Percentiles rank a stretch among this genome's conserved stretches.
phyloP scores from a whole-genome alignment of 2,329 filamentous ascomycete genomes.

The Stachybotrys chartarum region DNA sequence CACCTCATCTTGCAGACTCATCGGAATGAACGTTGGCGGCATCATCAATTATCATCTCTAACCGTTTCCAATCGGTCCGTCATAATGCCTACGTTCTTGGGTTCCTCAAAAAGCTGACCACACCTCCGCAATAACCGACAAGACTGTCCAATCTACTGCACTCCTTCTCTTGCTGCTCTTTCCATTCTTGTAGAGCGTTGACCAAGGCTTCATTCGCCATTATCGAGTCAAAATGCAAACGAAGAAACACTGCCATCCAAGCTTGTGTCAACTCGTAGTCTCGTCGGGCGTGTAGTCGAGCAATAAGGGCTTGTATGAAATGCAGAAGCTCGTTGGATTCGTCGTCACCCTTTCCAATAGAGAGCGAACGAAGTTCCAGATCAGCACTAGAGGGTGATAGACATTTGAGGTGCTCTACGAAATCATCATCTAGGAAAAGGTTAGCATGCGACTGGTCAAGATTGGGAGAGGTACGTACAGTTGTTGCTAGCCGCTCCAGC shows the following conservation, averaged over 20 bases:
- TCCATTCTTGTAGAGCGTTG: conserved; percentile 60
- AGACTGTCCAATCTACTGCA: conserved; percentile 63
- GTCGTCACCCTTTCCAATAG: conserved; percentile 34
- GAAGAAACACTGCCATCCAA: conserved; percentile 94
- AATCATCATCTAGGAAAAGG: conserved; percentile 43
- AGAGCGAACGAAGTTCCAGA: conserved; percentile 79
- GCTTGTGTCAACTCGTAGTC: conserved; percentile 94
- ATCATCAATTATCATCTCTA: too few relatives aligned
- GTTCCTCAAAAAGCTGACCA: conserved; percentile 72
- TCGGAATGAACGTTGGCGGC: too few relatives aligned
- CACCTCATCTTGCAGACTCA: too few relatives aligned
- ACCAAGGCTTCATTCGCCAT: conserved; percentile 47
- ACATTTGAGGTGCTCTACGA: conserved; percentile 72
- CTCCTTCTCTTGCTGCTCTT: conserved; percentile 64
- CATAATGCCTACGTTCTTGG: conserved; percentile 37
- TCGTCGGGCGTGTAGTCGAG: conserved; percentile 56
- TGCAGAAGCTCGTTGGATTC: conserved; percentile 63
- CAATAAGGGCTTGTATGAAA: conserved; percentile 77
- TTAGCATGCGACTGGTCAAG: conserved; percentile 10
- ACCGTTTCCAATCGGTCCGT: neutral
- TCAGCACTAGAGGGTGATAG: conserved; percentile 82
- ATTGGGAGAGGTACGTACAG: conserved; percentile 41
- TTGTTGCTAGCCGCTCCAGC: conserved; percentile 46
- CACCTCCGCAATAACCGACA: conserved; percentile 82
- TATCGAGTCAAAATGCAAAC: conserved; percentile 60